These are phyloP conservation scores for Yamadazyma epiphylla DNA, from an alignment of 1,139 yeast genomes.

Conservation along the genomic window DNA sequence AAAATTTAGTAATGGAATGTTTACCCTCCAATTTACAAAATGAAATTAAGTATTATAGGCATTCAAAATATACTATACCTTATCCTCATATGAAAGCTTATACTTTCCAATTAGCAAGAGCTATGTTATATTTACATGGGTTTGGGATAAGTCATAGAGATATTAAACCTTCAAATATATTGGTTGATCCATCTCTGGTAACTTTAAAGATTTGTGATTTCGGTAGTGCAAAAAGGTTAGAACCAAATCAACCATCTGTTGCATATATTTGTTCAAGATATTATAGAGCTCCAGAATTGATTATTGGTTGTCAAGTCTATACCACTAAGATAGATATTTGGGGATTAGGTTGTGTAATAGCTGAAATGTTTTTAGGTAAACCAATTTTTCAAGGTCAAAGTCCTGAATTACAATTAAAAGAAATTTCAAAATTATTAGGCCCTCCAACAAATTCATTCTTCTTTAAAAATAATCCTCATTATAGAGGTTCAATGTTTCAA, in stretches of 20 bases:
- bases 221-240: slow-evolving; percentile 94
- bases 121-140: slow-evolving; percentile 78
- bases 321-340: slow-evolving; percentile 80
- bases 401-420: slow-evolving; percentile 70
- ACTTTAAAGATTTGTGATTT: slow-evolving; percentile 91
- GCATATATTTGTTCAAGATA: slow-evolving; percentile 95
- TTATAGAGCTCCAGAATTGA: slow-evolving; percentile 89
- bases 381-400: slow-evolving; percentile 81
- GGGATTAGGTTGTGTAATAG: slow-evolving; percentile 84
- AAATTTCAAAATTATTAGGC: slow-evolving; percentile 72
- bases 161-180: slow-evolving; percentile 87
- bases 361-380: slow-evolving; percentile 78
- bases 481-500: slow-evolving; percentile 70
- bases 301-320: slow-evolving; percentile 71
- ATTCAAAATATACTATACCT: slow-evolving; percentile 60
- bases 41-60: slow-evolving; percentile 68
- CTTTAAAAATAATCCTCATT: slow-evolving; percentile 68
- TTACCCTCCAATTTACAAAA: slow-evolving; percentile 74
- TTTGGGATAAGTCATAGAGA: slow-evolving; percentile 82
- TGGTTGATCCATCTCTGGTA: slow-evolving; percentile 82
- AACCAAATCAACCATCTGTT: slow-evolving; percentile 89
- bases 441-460: slow-evolving; percentile 73
- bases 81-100: slow-evolving; percentile 73
- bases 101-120: slow-evolving; percentile 77
- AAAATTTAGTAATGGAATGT: slow-evolving; percentile 82